These are phyloP conservation scores for Myriosclerotinia curreyana DNA, from an alignment of 2,329 filamentous ascomycete species.

Conservation along the genomic window DNA sequence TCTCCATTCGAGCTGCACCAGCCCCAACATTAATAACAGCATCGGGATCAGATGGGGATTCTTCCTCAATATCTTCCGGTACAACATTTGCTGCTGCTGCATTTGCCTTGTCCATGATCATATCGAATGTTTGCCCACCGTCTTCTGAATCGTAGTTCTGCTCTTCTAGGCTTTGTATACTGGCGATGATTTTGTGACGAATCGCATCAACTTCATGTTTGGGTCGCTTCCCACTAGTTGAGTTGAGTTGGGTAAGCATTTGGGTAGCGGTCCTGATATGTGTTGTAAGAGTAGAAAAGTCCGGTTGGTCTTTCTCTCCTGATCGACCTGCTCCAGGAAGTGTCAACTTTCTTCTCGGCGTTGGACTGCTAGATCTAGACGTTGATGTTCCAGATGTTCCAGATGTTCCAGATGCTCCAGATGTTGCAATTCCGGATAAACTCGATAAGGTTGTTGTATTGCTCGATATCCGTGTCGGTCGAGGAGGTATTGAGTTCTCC, in stretches of 20 bases:
- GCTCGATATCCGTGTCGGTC: conserved; percentile 56
- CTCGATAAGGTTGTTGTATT: conserved; percentile 59
- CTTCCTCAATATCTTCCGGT: conserved; percentile 55
- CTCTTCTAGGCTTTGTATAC: conserved; percentile 84
- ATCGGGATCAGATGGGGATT: conserved; percentile 44
- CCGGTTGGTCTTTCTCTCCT: conserved; percentile 65
- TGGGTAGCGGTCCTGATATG: conserved; percentile 86
- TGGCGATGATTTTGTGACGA: conserved; percentile 81
- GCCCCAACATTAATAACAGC: conserved; percentile 60
- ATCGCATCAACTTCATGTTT: conserved; percentile 80
- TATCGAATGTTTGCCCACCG: conserved; percentile 68
- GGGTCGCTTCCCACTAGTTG: conserved; percentile 75
- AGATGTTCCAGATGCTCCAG: no score
- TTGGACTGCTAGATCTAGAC: conserved; percentile 67
- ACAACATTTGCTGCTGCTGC: conserved; percentile 48
- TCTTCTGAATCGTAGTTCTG: conserved; percentile 79
- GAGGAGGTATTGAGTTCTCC: conserved; percentile 37
- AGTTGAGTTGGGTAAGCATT: conserved; percentile 80
- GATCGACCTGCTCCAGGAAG: conserved; percentile 51
- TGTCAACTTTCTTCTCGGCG: conserved; percentile 57
- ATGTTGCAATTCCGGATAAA: conserved; percentile 59
- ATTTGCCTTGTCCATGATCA: conserved; percentile 72
- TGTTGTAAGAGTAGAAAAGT: conserved; percentile 78
- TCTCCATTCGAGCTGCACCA: conserved; percentile 81
- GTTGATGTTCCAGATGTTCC: conserved; percentile 65